phyloP scores from a whole-genome alignment of 2,329 filamentous ascomycete species.

The Simplicillium sp. region DNA sequence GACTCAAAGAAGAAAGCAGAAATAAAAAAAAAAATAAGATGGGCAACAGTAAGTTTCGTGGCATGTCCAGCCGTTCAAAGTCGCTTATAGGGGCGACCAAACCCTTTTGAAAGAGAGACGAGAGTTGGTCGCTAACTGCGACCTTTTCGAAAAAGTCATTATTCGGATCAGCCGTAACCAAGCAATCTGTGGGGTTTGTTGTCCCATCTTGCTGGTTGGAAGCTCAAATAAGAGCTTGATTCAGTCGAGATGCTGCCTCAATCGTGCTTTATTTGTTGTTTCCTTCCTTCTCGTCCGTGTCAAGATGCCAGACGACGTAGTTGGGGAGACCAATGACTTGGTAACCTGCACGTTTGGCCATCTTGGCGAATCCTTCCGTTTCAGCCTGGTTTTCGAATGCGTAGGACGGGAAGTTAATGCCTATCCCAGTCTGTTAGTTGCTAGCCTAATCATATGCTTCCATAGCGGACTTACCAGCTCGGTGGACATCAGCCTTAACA shows the following conservation, averaged over 20 bases:
- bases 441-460: no score
- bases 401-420: conserved; percentile 96
- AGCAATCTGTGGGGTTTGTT: conserved; percentile 10
- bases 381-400: conserved; percentile 98
- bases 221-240: no score
- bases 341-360: conserved; percentile 95
- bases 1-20: not conserved
- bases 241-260: no score
- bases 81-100: no score
- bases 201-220: conserved; percentile 6
- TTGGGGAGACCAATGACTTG: conserved; percentile 88
- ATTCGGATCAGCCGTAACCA: no score
- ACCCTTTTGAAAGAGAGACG: no score
- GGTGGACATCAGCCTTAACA: conserved; percentile 95
- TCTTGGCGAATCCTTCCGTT: conserved; percentile 96
- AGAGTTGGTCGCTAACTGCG: no score
- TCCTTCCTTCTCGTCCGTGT: conserved; percentile 88
- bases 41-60: conserved; percentile 5
- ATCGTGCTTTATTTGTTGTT: conserved; percentile 35
- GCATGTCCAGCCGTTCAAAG: no score
- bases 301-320: conserved; percentile 97
- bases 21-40: conserved; percentile 8
- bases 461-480: conserved; percentile 58
- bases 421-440: conserved; percentile 29
- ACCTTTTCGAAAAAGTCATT: no score